These are phyloP conservation scores for Albatrellus ellisii DNA, from an alignment of 768 basidiomycete species.

Conservation along the genomic window DNA sequence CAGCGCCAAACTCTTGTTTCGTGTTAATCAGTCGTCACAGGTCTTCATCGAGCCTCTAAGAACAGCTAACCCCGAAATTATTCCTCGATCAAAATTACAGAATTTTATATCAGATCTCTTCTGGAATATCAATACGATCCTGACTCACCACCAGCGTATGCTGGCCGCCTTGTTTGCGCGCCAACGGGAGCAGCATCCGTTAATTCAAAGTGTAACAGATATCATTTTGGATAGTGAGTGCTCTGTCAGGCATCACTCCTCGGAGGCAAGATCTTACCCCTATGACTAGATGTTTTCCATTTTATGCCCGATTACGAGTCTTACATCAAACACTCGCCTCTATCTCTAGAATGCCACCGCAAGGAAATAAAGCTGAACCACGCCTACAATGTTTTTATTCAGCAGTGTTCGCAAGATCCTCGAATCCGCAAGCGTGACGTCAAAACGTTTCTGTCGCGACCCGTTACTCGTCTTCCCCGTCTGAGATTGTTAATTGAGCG, in stretches of 20 bases:
- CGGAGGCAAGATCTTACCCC: background rate
- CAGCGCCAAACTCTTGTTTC: background rate
- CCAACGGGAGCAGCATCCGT: slow-evolving; percentile 75
- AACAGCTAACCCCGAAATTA: slow-evolving; percentile 49
- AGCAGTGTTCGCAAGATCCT: slow-evolving; percentile 46
- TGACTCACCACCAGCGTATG: slow-evolving; percentile 53
- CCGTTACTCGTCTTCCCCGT: slow-evolving; percentile 80
- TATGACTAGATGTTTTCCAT: slow-evolving; percentile 19
- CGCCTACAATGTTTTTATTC: slow-evolving; percentile 53
- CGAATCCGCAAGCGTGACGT: slow-evolving; percentile 65
- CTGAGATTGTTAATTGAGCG: slow-evolving; percentile 64
- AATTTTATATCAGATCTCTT: slow-evolving; percentile 75
- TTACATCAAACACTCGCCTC: slow-evolving; percentile 82
- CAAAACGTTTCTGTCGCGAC: slow-evolving; percentile 72
- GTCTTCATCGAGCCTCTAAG: slow-evolving; percentile 62
- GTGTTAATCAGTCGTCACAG: slow-evolving; percentile 22
- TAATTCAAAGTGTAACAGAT: slow-evolving; percentile 75
- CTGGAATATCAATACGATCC: slow-evolving; percentile 62
- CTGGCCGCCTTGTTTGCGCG: slow-evolving; percentile 62
- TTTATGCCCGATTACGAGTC: slow-evolving; percentile 61
- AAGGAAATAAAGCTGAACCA: slow-evolving; percentile 60
- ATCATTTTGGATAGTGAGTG: slow-evolving; percentile 69
- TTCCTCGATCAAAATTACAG: slow-evolving; percentile 39
- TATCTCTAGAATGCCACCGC: slow-evolving; percentile 73
- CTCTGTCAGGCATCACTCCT: slow-evolving; percentile 7